Base-by-base conservation (phyloP, 2,329 filamentous ascomycete genomes). In the Colletotrichum lupini region DNA sequence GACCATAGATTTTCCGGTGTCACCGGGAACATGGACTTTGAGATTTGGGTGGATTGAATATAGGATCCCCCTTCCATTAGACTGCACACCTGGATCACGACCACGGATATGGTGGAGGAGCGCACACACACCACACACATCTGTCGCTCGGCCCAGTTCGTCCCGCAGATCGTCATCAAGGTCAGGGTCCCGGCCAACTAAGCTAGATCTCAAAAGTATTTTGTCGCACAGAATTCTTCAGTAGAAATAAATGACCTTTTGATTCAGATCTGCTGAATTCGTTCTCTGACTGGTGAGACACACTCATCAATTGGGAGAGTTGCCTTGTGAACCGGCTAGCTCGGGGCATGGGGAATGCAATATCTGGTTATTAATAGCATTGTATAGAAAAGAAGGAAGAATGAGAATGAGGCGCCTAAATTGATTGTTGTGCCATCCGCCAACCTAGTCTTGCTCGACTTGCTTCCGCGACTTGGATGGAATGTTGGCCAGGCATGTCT, bases 151-250 rank as follows among this genome's bases (percentile, higher is more conserved):
- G 59, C 12, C 30, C 16, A 57, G 35, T 59, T 16, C 60, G 63
- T 59, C 64, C 26, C 46, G 66, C 46, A 42, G 70, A 70, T 69
- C 53, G 22, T 56, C 4, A 56, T 49, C 66, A 55, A 19, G 26
- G n/a, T 22, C 42, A 63, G 35, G 28, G 59, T 19, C 16, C 66
- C 26, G 59, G 30, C 30, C 12, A 53, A 19, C 52, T 55, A 53
- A 46, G 53, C 46, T 55, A n/a, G 24, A 46, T 49, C 26, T 55
- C 37, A 42, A 26, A 64, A 35, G 32, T 12, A 53, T 55, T 60
- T 26, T n/a, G 42, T 22, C 53, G 53, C 24, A 64, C 42, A 60
- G 32, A 65, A 64, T 69, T 73, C 70, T 65, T 73, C 59, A 60
- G 22, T 11, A 12, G 32, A 12, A 28, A 9, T 7, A 12, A 28